Base-by-base conservation (phyloP, 108 stramenopile species). In the Tribonema minus region DNA sequence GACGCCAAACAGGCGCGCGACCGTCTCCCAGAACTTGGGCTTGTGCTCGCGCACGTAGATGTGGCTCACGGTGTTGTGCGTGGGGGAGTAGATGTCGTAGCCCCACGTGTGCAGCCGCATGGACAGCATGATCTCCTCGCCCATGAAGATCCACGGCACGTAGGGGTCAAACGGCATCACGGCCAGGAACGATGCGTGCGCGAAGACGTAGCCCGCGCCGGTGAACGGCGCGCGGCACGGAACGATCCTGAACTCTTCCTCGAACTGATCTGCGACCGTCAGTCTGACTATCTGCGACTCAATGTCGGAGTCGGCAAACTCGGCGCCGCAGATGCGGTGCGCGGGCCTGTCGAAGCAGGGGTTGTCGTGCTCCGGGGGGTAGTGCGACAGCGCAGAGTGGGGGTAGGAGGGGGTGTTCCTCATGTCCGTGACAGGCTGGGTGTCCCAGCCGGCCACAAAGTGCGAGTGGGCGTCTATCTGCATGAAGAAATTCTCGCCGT, bases 101-200 rank as follows among this genome's bases (percentile, higher is more conserved):
- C 94, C 95, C 41, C 82, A 59, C 3, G 94, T 96, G 91, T 91
- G 95, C 5, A 90, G 85, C 58, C 95, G 83, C 37, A 90, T 81
- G 58, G 84, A 87, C 37, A 95, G 59, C 5, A 90, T 82, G 72
- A 95, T 95, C 84, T 97, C 96, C 79, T 95, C 94, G 32, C 94
- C 96, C 96, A 97, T 97, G 84, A 97, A 96, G 33, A 88, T 83
- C 92, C 93, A 97, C 6, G 96, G 96, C 61, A 95, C 72, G 69
- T 87, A 93, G 1, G 96, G 96, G 86, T 97, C 96, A 71, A 94
- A 97, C 0, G 94, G 96, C n/a, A 96, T 92, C 59, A 92, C 93
- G 2, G 58, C 73, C 15, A 98, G 67, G 65, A 96, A 94, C 29
- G 84, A 75, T 1, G 91, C 80, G 35, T 82, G 87, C 26, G 92